phyloP scores from a whole-genome alignment of 768 basidiomycete species.

The Mycena indigotica region DNA sequence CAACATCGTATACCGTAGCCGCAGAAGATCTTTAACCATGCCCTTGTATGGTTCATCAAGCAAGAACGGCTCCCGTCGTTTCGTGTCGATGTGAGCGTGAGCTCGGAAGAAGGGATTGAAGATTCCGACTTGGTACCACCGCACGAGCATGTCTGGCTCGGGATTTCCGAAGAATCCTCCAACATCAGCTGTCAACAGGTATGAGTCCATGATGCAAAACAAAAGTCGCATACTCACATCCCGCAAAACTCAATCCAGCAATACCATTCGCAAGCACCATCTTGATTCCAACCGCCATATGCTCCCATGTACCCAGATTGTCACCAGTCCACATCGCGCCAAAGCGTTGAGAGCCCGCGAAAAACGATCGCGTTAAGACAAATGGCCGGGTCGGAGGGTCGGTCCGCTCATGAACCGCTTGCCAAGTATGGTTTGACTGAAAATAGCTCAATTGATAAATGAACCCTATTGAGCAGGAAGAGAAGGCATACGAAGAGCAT shows the following conservation, averaged over 20 bases:
- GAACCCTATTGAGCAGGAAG: background rate
- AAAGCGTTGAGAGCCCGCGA: slow-evolving; percentile 91
- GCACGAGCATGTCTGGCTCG: slow-evolving; percentile 87
- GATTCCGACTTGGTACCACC: slow-evolving; percentile 96
- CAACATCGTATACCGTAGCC: slow-evolving; percentile 82
- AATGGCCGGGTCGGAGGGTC: slow-evolving; percentile 83
- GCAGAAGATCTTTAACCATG: slow-evolving; percentile 75
- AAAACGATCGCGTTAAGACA: slow-evolving; percentile 94
- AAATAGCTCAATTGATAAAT: slow-evolving; percentile 1
- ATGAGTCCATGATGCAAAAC: background rate
- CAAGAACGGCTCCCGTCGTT: slow-evolving; percentile 94
- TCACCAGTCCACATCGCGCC: slow-evolving; percentile 99
- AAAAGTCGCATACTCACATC: slow-evolving; percentile 59
- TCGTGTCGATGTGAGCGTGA: slow-evolving; percentile 97
- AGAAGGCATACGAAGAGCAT: slow-evolving; percentile 74
- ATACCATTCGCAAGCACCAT: slow-evolving; percentile 91
- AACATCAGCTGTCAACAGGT: slow-evolving; percentile 74
- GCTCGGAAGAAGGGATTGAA: slow-evolving; percentile 99
- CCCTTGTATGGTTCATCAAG: slow-evolving; percentile 87
- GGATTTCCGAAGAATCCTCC: slow-evolving; percentile 99
- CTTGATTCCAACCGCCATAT: slow-evolving; percentile 90
- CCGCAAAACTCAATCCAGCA: slow-evolving; percentile 88
- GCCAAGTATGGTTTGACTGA: slow-evolving; percentile 81
- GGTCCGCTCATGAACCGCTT: slow-evolving; percentile 77
- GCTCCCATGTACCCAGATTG: slow-evolving; percentile 97